Percentiles rank a stretch among this genome's conserved stretches.
Evolutionary conservation across 2,329 filamentous ascomycete species (phyloP).

Genomic region (Rachicladosporium sp.): DNA sequence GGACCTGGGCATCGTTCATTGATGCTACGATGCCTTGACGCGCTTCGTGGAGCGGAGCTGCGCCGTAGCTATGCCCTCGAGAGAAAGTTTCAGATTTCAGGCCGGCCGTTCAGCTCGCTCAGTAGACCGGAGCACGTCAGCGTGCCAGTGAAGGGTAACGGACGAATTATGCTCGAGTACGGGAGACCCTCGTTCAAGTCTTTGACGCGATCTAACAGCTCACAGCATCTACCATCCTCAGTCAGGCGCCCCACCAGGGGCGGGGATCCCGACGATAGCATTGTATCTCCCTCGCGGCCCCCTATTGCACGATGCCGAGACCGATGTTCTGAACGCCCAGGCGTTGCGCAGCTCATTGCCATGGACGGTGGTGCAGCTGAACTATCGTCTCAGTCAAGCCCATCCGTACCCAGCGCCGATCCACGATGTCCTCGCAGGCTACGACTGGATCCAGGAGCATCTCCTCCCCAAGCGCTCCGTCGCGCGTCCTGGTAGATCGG

Average conservation of each 20-base stretch:
- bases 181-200: too few relatives aligned
- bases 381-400: slow-evolving; percentile 31
- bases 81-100: too few relatives aligned
- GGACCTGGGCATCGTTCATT: too few relatives aligned
- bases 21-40: too few relatives aligned
- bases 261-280: slow-evolving; percentile 8
- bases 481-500: slow-evolving; percentile 14
- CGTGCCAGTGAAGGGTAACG: too few relatives aligned
- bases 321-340: slow-evolving; percentile 20
- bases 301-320: slow-evolving; percentile 16
- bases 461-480: slow-evolving; percentile 19
- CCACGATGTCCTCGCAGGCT: slow-evolving; percentile 35
- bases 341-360: slow-evolving; percentile 26
- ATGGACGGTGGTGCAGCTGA: slow-evolving; percentile 31
- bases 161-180: too few relatives aligned
- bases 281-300: slow-evolving; percentile 35
- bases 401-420: slow-evolving; percentile 33
- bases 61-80: too few relatives aligned
- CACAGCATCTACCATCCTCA: slow-evolving; percentile 11
- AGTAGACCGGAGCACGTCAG: too few relatives aligned
- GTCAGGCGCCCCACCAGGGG: slow-evolving; percentile 20
- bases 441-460: slow-evolving; percentile 35
- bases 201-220: neutral
- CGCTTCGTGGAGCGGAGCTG: too few relatives aligned
- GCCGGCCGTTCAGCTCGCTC: too few relatives aligned